Percentiles rank a stretch among this genome's conserved stretches.
phyloP scores from a whole-genome alignment of 2,329 filamentous ascomycete species.

The Colletotrichum karsti region DNA sequence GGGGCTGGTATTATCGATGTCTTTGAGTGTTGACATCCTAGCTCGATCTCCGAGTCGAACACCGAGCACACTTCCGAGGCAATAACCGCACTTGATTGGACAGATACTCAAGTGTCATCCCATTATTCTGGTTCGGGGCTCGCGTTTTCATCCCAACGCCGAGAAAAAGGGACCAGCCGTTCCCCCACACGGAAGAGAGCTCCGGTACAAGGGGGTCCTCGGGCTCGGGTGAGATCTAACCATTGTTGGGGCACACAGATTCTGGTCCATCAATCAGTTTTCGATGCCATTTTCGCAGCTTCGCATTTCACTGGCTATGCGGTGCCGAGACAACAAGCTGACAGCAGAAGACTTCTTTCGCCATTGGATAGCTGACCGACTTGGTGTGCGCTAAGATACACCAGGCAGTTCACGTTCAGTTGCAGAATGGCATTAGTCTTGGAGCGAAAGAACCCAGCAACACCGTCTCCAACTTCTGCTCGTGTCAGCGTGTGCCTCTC shows the following conservation, averaged over 20 bases:
- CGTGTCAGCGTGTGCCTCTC: neutral
- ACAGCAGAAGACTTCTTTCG: neutral
- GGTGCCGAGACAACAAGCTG: neutral
- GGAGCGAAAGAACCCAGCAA: neutral
- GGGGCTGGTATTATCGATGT: neutral
- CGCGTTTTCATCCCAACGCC: conserved; percentile 22
- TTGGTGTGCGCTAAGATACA: neutral
- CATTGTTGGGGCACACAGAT: neutral
- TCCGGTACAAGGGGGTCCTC: neutral
- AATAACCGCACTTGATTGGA: neutral
- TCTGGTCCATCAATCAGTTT: no score
- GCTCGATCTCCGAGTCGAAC: conserved; percentile 4
- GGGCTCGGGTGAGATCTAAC: neutral
- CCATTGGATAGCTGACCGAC: neutral
- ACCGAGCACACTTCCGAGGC: conserved; percentile 18
- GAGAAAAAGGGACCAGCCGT: neutral
- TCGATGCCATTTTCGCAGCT: no score
- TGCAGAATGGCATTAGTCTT: neutral
- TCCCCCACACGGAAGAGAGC: conserved; percentile 2
- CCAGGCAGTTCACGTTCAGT: neutral
- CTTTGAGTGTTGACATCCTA: neutral
- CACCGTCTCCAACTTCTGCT: neutral
- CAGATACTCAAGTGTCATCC: neutral
- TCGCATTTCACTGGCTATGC: neutral
- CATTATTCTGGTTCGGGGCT: conserved; percentile 7